Base-by-base conservation (phyloP, 2,329 filamentous ascomycete genomes). In the Rutstroemia sp. region DNA sequence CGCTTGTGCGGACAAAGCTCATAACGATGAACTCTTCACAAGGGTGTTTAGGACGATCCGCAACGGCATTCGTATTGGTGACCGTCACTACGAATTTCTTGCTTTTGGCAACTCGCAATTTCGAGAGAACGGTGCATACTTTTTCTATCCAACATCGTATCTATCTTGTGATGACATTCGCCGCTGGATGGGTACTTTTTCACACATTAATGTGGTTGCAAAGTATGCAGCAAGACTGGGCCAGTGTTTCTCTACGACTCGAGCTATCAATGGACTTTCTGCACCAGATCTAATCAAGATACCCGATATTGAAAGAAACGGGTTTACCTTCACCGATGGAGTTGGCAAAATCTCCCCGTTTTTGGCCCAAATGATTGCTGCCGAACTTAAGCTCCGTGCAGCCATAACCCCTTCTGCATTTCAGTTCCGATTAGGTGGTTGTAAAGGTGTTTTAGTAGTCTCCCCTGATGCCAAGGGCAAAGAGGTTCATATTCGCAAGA, bases 21-120 rank as follows among this genome's bases (percentile, higher is more conserved):
- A 61, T 14, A 84, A 86, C 60, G 80, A 90, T 57, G 81, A 88
- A 54, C 69, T 96, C 0, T 96, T 88, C 70, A 82, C 82, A 25
- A 81, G 90, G 12, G 79, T 96, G 19, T 82, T 83, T 60, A 79
- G 86, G 49, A 81, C 86, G 0, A 74, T 97, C 66, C 78, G 74
- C 46, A 81, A 94, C 55, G 94, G 94, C 0, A 92, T 99, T 62
- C 77, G 77, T 0, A 85, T 99, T 50, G 94, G 90, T 4, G 88
- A 86, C 61, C 85, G 90, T 7, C 82, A 83, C 58, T 99, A 91
- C 70, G 81, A 92, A 63, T 97, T 97, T 62, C 80, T 99, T 25
- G 94, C 92, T 0, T 96, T 92, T 72, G 92, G 94, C 0, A 97
- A 94, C 70, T 96, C 94, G 0, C 94, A 99, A 65, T 88, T 99